Evolutionary conservation across 192 early-diverging fungal species (phyloP).

Genomic region (Diversispora epigaea): DNA sequence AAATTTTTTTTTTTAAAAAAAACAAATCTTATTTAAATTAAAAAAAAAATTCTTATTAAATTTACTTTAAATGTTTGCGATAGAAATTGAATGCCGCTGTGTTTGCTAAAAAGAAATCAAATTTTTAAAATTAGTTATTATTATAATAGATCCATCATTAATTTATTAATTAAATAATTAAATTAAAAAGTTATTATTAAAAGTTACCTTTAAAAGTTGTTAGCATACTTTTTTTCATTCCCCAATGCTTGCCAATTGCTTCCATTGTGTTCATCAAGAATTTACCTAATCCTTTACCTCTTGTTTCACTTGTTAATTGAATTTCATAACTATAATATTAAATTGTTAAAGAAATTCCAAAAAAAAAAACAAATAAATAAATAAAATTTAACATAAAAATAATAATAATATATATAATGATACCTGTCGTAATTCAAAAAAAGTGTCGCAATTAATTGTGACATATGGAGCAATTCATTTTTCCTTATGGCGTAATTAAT

Average conservation of each 20-base stretch:
- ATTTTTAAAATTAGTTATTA: background rate
- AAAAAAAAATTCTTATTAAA: background rate
- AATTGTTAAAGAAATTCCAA: too few relatives aligned
- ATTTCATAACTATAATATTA: constrained; percentile 57
- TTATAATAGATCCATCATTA: background rate
- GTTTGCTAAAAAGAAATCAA: constrained; percentile 40
- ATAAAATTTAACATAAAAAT: background rate
- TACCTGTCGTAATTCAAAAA: too few relatives aligned
- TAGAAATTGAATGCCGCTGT: constrained; percentile 56
- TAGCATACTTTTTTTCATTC: constrained; percentile 60
- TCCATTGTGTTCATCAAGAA: constrained; percentile 53
- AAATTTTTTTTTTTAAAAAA: background rate
- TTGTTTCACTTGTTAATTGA: constrained; percentile 45
- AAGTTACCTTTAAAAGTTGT: constrained; percentile 58
- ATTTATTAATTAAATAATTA: background rate
- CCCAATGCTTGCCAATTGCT: constrained; percentile 47
- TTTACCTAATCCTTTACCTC: constrained; percentile 52
- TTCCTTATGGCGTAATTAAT: too few relatives aligned
- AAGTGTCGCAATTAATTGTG: too few relatives aligned
- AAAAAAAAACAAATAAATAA: background rate
- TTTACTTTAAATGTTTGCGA: constrained; percentile 48
- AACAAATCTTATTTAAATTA: too few relatives aligned
- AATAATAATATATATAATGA: too few relatives aligned
- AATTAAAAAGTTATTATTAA: background rate
- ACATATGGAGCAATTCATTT: too few relatives aligned